phyloP scores from a whole-genome alignment of 441 rosid species.

The Jatropha multifida region DNA sequence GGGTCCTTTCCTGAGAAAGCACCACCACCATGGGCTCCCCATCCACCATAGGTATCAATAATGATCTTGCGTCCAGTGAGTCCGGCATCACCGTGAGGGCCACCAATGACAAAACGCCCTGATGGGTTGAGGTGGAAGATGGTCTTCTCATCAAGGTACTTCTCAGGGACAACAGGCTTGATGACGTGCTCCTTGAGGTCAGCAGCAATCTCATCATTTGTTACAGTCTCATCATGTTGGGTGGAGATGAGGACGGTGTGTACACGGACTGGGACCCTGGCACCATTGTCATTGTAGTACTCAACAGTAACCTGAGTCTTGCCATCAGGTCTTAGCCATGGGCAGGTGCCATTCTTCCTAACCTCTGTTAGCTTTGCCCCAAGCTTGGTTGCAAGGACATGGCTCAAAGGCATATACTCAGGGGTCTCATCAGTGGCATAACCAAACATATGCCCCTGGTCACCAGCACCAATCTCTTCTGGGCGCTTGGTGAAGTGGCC shows the following conservation, averaged over 20 bases:
- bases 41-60: slow-evolving; percentile 67
- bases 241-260: slow-evolving; percentile 79
- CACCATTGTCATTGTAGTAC: slow-evolving; percentile 65
- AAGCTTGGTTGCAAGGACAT: slow-evolving; percentile 75
- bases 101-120: slow-evolving; percentile 76
- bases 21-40: slow-evolving; percentile 74
- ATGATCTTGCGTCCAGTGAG: slow-evolving; percentile 79
- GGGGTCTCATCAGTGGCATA: slow-evolving; percentile 78
- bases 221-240: slow-evolving; percentile 81
- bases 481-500: slow-evolving; percentile 81
- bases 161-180: slow-evolving; percentile 70
- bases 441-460: slow-evolving; percentile 81
- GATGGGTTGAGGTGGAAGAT: slow-evolving; percentile 84
- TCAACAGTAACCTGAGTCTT: slow-evolving; percentile 82
- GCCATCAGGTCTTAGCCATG: slow-evolving; percentile 77
- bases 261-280: slow-evolving; percentile 70
- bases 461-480: slow-evolving; percentile 77
- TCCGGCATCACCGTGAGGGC: slow-evolving; percentile 79
- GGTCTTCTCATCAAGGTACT: slow-evolving; percentile 77
- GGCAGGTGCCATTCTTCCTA: slow-evolving; percentile 69
- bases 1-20: slow-evolving; percentile 73
- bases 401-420: slow-evolving; percentile 67
- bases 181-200: slow-evolving; percentile 79
- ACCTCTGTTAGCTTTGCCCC: slow-evolving; percentile 74
- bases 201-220: slow-evolving; percentile 71